Evolutionary conservation across 2,329 filamentous ascomycete genomes (phyloP), one percentile per base, ranked within the genome.

Genomic region (Pestalotiopsis sp.): DNA sequence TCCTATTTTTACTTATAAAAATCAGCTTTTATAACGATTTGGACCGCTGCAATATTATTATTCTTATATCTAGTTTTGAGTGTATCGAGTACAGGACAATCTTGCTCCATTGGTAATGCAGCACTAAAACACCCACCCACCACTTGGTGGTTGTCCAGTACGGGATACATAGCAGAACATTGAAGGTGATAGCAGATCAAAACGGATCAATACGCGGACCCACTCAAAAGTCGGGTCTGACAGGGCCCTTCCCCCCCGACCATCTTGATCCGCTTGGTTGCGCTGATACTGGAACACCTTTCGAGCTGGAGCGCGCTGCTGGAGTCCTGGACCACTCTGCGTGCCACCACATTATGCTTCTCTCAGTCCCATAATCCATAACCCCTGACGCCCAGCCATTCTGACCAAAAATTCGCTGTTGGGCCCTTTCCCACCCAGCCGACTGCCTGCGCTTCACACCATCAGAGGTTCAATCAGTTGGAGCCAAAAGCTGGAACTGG

Each of bases 401-500:
- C 49, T 36, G 31, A 45, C 23, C 61, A 63, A 41, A 31, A 31
- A 13, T 38, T 36, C 31, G 9, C 31, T 36, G 31, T 36, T 36
- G 31, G 7, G 31, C 31, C 31, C 31, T 36, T 9, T 36, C 7
- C 31, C 38, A 17, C 23, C 39, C 11, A 20, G 38, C 14, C 9
- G 38, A 38, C 41, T 64, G 61, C 61, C 61, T 64, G 61, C 39
- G 61, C 61, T 64, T 64, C 61, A 64, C 61, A 64, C 61, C 61
- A 64, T 64, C 61, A 52, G 45, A 52, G 31, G 31, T 36, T 36
- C 31, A 36, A 52, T 52, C 45, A 64, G 25, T 39, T 36, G 36
- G 61, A 45, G n/a, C 20, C 23, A 59, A 13, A 13, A 59, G 9
- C 59, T 62, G 36, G 59, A 36, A 49, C 17, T 41, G 59, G 59